These are phyloP conservation scores for Ogataea hybrid DNA, from an alignment of 1,139 yeast genomes.

Conservation along the genomic window DNA sequence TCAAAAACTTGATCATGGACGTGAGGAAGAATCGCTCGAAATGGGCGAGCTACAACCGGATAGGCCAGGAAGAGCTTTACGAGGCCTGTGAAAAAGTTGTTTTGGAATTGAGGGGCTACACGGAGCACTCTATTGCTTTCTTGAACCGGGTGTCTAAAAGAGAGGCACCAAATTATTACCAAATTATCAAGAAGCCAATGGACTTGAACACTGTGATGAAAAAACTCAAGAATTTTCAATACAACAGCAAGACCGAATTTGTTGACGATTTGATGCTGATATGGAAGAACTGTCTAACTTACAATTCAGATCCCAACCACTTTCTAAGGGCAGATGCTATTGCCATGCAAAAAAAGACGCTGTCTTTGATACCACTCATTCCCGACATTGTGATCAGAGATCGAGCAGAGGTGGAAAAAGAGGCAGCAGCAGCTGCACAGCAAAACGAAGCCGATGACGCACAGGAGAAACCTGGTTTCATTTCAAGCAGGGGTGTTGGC, in stretches of 20 bases:
- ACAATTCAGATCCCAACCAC: slow-evolving; percentile 94
- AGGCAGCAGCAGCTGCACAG: slow-evolving; percentile 50
- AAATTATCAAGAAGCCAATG: slow-evolving; percentile 91
- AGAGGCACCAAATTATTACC: slow-evolving; percentile 96
- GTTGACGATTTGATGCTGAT: slow-evolving; percentile 92
- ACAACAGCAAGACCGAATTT: slow-evolving; percentile 81
- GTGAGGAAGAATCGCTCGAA: slow-evolving; percentile 93
- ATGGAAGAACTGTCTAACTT: slow-evolving; percentile 92
- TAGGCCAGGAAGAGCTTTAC: slow-evolving; percentile 96
- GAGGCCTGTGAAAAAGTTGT: slow-evolving; percentile 98
- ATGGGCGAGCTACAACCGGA: slow-evolving; percentile 93
- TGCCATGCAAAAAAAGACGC: slow-evolving; percentile 92
- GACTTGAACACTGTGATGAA: slow-evolving; percentile 93
- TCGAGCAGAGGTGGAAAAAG: slow-evolving; percentile 84
- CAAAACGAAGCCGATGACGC: slow-evolving; percentile 51
- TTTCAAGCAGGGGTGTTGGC: slow-evolving; percentile 34
- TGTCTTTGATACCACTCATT: slow-evolving; percentile 72
- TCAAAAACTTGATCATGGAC: slow-evolving; percentile 82
- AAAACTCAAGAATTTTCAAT: slow-evolving; percentile 77
- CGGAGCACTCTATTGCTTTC: slow-evolving; percentile 97
- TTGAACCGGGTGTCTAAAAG: slow-evolving; percentile 91
- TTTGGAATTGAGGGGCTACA: slow-evolving; percentile 81
- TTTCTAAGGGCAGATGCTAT: slow-evolving; percentile 87
- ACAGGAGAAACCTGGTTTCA: slow-evolving; percentile 74
- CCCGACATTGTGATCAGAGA: slow-evolving; percentile 85